Conservation (phyloP, 768 basidiomycete species). For the Pleurotus sapidus region DNA sequence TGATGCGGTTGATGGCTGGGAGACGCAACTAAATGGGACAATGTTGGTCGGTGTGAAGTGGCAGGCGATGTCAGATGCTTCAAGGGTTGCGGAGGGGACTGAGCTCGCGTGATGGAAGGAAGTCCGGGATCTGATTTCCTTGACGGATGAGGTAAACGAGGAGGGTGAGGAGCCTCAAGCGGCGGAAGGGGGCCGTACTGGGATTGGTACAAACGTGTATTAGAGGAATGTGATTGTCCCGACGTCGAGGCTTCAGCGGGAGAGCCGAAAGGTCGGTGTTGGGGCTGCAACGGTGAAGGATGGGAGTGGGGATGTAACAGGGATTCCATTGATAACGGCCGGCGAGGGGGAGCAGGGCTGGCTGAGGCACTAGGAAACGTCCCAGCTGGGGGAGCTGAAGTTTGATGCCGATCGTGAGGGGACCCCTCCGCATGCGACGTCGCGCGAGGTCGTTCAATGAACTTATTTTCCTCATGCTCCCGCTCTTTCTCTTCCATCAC, state of each 20-base stretch:
- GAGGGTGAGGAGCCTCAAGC: neutral
- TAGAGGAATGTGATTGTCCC: neutral
- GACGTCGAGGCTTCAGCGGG: neutral
- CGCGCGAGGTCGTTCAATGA: neutral
- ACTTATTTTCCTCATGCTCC: neutral
- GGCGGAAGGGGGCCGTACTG: neutral
- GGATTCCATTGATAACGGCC: constrained; percentile 6
- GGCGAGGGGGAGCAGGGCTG: neutral
- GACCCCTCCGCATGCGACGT: neutral
- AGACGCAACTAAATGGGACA: neutral
- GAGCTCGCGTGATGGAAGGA: neutral
- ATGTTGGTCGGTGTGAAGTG: neutral
- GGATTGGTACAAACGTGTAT: neutral
- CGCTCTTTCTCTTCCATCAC: constrained; percentile 11
- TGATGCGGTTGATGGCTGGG: constrained; percentile 1
- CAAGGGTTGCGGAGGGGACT: neutral
- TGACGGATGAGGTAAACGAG: neutral
- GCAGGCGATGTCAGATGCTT: neutral
- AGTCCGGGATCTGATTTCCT: constrained; percentile 2
- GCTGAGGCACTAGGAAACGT: neutral
- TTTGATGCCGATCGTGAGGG: neutral
- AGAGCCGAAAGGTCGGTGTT: neutral
- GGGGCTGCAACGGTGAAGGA: neutral
- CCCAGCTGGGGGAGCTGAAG: neutral
- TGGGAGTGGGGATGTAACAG: neutral